Evolutionary conservation across 352 stramenopile genomes (phyloP), one percentile per base, ranked within the genome.

Genomic region (Elongisporangium anandrum): DNA sequence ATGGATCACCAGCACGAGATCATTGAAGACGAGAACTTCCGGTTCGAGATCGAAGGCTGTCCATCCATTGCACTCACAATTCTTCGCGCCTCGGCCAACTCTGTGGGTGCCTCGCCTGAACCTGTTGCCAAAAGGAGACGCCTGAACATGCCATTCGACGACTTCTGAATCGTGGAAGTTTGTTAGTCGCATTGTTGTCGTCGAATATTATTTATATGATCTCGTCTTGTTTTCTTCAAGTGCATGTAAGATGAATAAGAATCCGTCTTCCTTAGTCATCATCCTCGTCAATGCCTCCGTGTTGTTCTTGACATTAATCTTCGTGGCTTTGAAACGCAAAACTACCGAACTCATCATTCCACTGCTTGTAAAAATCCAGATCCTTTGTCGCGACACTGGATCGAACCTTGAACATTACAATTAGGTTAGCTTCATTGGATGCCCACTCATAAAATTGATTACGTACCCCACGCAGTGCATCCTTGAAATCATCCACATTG

Each of bases 351-450:
- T 97, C 86, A 7, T 94, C 83, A 56, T 98, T 98, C 94, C 94
- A 98, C 45, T 94, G 69, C 39, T 90, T 74, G 60, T 98, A 98
- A 56, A 92, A 92, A 2, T 92, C 72, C 19, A 99, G 79, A 66
- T 99, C 97, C 22, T 95, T 94, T 17, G 79, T 68, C 7, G 94
- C 90, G 17, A 99, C 97, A 69, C 94, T 99, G 17, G 97, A 96
- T 49, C 92, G 94, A 50, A 98, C 97, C 70, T 94, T 7, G 19
- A 39, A 50, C 17, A 29, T 2, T 4, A 29, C 7, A 60, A 57
- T 3, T 22, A 65, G 15, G 0, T 17, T 47, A 23, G 48, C 8
- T 55, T 45, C 39, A 23, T 50, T n/a, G n/a, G n/a, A n/a, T n/a
- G n/a, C n/a, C n/a, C n/a, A n/a, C n/a, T n/a, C n/a, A n/a, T n/a